Percentiles rank a stretch among this genome's conserved stretches.
These are phyloP conservation scores for Trichosanthes truncata DNA, from an alignment of 306 rosid species.

Conservation along the genomic window DNA sequence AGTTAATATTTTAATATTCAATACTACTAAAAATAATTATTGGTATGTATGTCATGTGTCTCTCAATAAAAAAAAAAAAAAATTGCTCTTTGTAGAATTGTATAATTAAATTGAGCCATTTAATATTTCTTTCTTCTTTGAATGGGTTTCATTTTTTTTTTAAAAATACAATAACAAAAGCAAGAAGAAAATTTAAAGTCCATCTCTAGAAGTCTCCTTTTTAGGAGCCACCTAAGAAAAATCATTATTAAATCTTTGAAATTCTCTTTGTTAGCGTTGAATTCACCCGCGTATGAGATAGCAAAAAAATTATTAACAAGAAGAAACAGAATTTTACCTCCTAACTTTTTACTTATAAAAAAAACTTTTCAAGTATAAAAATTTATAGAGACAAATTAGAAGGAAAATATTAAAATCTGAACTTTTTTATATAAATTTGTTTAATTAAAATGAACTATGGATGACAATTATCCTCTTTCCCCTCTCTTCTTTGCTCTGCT, in stretches of 20 bases:
- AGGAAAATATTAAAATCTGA: too few relatives aligned
- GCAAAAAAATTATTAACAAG: too few relatives aligned
- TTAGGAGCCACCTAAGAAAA: neutral
- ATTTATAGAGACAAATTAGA: too few relatives aligned
- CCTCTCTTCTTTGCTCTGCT: too few relatives aligned
- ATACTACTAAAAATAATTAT: neutral
- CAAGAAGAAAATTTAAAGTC: neutral
- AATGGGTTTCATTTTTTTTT: neutral
- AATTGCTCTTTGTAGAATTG: neutral
- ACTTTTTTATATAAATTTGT: too few relatives aligned
- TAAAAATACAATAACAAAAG: neutral
- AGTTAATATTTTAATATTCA: too few relatives aligned
- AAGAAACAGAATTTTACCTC: too few relatives aligned
- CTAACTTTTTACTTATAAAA: too few relatives aligned
- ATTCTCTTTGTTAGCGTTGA: neutral
- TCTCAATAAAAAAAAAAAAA: neutral
- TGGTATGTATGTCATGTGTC: neutral
- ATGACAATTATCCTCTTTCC: too few relatives aligned
- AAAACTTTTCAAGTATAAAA: too few relatives aligned
- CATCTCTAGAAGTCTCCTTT: neutral
- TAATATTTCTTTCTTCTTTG: neutral
- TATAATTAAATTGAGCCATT: neutral
- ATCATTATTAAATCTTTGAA: neutral
- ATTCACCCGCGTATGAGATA: too few relatives aligned
- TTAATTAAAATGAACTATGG: too few relatives aligned